Conservation (phyloP, 2,329 filamentous ascomycete species). For the Fulvia fulva region DNA sequence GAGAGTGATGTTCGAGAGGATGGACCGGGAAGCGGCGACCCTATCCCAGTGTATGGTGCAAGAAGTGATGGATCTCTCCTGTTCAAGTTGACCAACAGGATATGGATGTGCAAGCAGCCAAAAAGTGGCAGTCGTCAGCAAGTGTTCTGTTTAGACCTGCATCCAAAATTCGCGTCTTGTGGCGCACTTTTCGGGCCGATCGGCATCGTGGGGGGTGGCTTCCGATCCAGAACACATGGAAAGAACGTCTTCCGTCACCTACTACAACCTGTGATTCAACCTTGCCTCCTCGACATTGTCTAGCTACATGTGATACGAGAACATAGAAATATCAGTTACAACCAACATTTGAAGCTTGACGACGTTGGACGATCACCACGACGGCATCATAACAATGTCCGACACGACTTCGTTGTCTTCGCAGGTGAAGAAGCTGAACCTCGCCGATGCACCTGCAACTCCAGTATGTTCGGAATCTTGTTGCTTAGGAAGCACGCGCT, state of each 20-base stretch:
- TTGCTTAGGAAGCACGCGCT: no score
- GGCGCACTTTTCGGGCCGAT: background rate
- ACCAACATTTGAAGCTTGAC: background rate
- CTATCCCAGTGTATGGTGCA: background rate
- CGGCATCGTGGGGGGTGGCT: background rate
- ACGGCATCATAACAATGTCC: slow-evolving; percentile 4
- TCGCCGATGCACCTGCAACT: slow-evolving; percentile 5
- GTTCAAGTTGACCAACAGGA: background rate
- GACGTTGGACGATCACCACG: slow-evolving; percentile 9
- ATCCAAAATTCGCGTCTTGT: background rate
- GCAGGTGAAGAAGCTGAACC: slow-evolving; percentile 25
- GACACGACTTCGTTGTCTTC: slow-evolving; percentile 22
- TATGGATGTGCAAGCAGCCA: background rate
- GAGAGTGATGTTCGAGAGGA: background rate
- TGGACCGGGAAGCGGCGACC: background rate
- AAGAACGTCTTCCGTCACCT: background rate
- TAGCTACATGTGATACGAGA: background rate
- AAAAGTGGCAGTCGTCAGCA: background rate
- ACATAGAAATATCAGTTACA: background rate
- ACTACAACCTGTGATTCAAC: background rate
- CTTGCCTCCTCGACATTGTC: background rate
- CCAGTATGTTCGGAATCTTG: background rate
- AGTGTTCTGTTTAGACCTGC: background rate
- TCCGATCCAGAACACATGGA: background rate
- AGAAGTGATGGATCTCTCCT: background rate